Evolutionary conservation across 305 asterid species (phyloP).

Genomic region (Fraxinus floribunda): DNA sequence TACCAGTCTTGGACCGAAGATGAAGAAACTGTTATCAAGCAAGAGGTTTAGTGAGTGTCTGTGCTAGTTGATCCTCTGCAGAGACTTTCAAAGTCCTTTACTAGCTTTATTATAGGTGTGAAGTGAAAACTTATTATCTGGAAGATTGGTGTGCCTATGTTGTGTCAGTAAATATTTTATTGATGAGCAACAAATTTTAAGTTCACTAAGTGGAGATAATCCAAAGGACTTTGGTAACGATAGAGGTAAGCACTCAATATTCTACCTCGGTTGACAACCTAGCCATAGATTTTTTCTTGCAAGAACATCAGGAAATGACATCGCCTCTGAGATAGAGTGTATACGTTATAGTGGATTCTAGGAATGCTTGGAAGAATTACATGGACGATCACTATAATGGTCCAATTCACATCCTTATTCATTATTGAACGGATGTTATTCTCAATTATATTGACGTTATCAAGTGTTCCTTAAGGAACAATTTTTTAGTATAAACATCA

Average conservation of each 20-base stretch:
- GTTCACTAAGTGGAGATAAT: neutral
- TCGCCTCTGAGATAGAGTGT: neutral
- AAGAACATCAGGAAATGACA: neutral
- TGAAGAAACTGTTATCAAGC: neutral
- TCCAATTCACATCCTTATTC: neutral
- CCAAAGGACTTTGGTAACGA: neutral
- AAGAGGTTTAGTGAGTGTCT: neutral
- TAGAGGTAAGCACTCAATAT: neutral
- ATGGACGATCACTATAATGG: neutral
- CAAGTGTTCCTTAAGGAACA: neutral
- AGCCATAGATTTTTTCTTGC: neutral
- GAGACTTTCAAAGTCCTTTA: neutral
- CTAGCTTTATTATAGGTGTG: neutral
- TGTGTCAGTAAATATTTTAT: neutral
- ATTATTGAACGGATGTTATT: neutral
- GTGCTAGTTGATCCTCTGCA: neutral
- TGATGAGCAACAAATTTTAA: neutral
- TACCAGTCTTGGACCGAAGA: neutral
- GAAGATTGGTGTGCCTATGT: neutral
- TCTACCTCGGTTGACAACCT: neutral
- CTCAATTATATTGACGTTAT: neutral
- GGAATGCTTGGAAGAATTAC: neutral
- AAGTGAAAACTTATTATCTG: neutral
- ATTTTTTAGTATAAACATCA: neutral
- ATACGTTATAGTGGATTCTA: neutral